A percentile compares a stretch with the other conserved stretches of the same genome.
Evolutionary conservation across 2,329 filamentous ascomycete species (phyloP).

Genomic region (Aspergillus sp.): DNA sequence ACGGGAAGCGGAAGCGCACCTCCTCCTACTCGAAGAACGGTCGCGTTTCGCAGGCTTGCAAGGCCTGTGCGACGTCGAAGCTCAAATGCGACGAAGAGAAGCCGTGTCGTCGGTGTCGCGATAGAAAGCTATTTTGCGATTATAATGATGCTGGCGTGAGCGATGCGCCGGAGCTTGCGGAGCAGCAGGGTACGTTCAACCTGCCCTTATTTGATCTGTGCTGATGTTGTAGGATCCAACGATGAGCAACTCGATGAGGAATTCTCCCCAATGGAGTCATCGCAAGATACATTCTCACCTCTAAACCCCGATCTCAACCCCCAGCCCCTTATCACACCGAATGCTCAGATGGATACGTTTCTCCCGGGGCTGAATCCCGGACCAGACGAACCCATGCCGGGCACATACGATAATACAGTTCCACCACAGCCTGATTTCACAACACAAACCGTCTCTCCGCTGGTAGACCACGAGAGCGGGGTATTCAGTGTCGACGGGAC

Average conservation of each 20-base stretch:
- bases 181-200: conserved; percentile 10
- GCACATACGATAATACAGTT: conserved; percentile 18
- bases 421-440: background rate
- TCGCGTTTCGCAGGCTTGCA: conserved; percentile 52
- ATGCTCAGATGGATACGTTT: conserved; percentile 11
- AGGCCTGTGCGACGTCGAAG: conserved; percentile 52
- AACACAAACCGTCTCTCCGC: conserved; percentile 20
- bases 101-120: conserved; percentile 53
- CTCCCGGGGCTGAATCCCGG: background rate
- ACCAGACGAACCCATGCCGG: background rate
- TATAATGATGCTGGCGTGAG: conserved; percentile 21
- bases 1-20: conserved; percentile 29
- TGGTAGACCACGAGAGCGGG: conserved; percentile 27
- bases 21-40: conserved; percentile 24
- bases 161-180: conserved; percentile 17
- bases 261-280: conserved; percentile 2
- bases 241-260: conserved; percentile 3
- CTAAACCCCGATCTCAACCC: background rate
- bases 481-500: conserved; percentile 31
- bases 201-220: background rate
- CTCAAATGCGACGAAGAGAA: conserved; percentile 57
- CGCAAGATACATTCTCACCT: conserved; percentile 13
- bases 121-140: conserved; percentile 49
- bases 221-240: conserved; percentile 7
- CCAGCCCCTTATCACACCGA: conserved; percentile 14